These are phyloP conservation scores for Nematocida minor DNA, from an alignment of 371 early-diverging fungal species.

Conservation along the genomic window DNA sequence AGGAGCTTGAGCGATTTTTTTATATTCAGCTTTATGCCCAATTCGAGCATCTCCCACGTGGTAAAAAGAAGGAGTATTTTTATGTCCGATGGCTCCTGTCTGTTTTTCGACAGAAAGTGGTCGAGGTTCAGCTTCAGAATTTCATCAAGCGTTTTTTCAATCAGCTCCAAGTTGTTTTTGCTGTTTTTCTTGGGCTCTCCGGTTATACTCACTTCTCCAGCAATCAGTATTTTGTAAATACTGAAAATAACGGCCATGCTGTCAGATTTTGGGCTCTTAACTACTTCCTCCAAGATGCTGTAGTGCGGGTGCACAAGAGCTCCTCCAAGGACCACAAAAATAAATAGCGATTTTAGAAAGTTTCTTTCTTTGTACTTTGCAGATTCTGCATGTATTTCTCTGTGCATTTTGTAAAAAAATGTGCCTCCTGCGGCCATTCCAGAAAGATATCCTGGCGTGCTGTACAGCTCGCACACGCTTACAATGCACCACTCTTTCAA, in stretches of 20 bases:
- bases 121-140: neutral
- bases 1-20: neutral
- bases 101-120: neutral
- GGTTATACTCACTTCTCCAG: neutral
- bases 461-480: slow-evolving; percentile 24
- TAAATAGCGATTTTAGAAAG: slow-evolving; percentile 24
- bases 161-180: neutral
- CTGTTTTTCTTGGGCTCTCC: neutral
- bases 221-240: slow-evolving; percentile 22
- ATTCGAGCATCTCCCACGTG: slow-evolving; percentile 29
- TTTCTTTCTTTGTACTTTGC: neutral
- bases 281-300: neutral
- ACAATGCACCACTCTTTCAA: slow-evolving; percentile 29
- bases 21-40: neutral
- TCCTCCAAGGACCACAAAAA: slow-evolving; percentile 28
- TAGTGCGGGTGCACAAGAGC: neutral
- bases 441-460: neutral
- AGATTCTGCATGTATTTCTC: neutral
- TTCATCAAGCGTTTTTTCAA: neutral
- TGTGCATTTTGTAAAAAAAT: slow-evolving; percentile 24
- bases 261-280: neutral
- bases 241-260: neutral
- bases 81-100: neutral
- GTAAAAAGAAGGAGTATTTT: slow-evolving; percentile 1
- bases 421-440: neutral